phyloP scores from a whole-genome alignment of 1,284 basidiomycete species.

The Marasmius oreades region DNA sequence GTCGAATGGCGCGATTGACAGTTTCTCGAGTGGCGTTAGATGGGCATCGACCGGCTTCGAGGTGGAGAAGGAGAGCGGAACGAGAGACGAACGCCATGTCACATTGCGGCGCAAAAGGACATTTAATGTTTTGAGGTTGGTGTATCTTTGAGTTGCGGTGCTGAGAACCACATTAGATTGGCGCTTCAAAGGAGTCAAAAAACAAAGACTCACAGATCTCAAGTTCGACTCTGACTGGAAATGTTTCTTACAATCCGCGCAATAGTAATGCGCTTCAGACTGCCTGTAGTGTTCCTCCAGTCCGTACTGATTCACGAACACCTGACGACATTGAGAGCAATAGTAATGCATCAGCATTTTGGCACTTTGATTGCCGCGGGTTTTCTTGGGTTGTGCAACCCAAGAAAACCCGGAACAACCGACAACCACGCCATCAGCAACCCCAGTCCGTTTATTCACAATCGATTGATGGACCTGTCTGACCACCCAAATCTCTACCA shows the following conservation, averaged over 20 bases:
- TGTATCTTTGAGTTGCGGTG: slow-evolving; percentile 18
- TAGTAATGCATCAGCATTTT: too few relatives aligned
- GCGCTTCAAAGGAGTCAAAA: background rate
- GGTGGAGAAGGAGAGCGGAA: slow-evolving; percentile 43
- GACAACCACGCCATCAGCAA: too few relatives aligned
- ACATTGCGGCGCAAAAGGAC: slow-evolving; percentile 35
- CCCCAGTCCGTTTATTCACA: too few relatives aligned
- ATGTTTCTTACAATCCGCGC: slow-evolving; percentile 36
- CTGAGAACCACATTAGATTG: slow-evolving; percentile 11
- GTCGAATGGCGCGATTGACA: slow-evolving; percentile 31
- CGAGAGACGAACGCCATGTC: slow-evolving; percentile 34
- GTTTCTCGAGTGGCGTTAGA: slow-evolving; percentile 34
- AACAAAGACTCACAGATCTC: slow-evolving; percentile 20
- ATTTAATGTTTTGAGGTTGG: slow-evolving; percentile 21
- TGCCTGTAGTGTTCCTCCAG: slow-evolving; percentile 46
- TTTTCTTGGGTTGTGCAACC: too few relatives aligned
- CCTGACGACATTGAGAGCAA: slow-evolving; percentile 35
- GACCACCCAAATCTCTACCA: too few relatives aligned
- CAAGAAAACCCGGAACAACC: too few relatives aligned
- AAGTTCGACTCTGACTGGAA: slow-evolving; percentile 40
- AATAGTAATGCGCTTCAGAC: slow-evolving; percentile 40
- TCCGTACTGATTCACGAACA: slow-evolving; percentile 35
- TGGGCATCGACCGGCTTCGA: slow-evolving; percentile 40
- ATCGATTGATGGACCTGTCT: too few relatives aligned
- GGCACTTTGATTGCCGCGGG: too few relatives aligned